These are phyloP conservation scores for Piper betle DNA, from an alignment of 164 flowering plant genomes.

Conservation along the genomic window DNA sequence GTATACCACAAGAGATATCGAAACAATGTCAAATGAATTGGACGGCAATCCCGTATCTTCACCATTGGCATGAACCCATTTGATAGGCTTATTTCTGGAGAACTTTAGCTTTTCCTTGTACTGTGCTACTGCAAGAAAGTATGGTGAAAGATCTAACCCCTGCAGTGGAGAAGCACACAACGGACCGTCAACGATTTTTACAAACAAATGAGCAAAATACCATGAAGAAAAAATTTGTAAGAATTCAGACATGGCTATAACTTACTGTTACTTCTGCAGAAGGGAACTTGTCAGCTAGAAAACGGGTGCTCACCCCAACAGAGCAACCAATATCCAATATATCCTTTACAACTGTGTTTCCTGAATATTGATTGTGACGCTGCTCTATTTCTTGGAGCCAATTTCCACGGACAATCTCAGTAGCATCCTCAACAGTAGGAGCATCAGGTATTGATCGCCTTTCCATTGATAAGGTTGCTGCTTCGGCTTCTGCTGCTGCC, in stretches of 20 bases:
- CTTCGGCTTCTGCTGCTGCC: constrained; percentile 83
- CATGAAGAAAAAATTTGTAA: background rate
- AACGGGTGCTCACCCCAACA: constrained; percentile 55
- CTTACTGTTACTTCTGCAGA: constrained; percentile 25
- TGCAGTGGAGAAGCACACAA: constrained; percentile 4
- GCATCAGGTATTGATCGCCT: constrained; percentile 56
- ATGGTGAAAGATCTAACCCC: constrained; percentile 68
- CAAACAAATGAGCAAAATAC: background rate
- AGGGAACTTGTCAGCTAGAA: constrained; percentile 49
- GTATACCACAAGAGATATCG: constrained; percentile 49
- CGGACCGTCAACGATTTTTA: background rate
- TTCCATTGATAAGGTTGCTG: constrained; percentile 54
- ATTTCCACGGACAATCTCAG: constrained; percentile 40
- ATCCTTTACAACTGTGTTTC: constrained; percentile 24
- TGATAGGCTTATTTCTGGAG: constrained; percentile 20
- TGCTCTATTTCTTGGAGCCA: constrained; percentile 51
- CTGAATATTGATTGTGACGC: constrained; percentile 36
- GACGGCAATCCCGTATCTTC: constrained; percentile 64
- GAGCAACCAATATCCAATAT: constrained; percentile 66
- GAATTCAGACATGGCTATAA: background rate
- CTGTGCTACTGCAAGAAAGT: constrained; percentile 66
- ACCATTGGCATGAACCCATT: constrained; percentile 65
- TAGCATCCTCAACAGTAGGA: constrained; percentile 47
- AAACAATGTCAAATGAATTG: constrained; percentile 47
- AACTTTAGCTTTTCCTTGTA: constrained; percentile 36